These are phyloP conservation scores for Botryotinia calthae DNA, from an alignment of 2,329 filamentous ascomycete species.

Conservation along the genomic window DNA sequence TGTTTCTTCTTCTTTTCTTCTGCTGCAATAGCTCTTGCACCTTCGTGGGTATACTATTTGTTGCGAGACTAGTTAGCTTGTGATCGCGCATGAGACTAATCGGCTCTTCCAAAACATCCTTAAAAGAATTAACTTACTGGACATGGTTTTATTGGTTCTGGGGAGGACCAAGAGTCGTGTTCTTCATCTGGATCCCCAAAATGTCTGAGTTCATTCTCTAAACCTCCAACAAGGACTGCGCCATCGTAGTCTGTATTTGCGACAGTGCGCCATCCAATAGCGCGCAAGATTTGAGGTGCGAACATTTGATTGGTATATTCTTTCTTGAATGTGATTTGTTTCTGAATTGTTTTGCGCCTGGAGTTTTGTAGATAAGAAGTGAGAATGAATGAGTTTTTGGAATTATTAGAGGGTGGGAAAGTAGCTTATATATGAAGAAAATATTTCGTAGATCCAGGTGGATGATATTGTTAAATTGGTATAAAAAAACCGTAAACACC, in stretches of 20 bases:
- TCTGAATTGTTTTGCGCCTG: not conserved
- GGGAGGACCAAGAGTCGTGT: not conserved
- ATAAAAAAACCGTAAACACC: not conserved
- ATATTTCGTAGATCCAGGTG: not conserved
- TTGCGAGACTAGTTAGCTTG: not conserved
- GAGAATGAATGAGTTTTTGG: not conserved
- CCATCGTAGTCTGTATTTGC: constrained; percentile 8
- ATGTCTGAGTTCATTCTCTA: constrained; percentile 9
- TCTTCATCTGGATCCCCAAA: constrained; percentile 12
- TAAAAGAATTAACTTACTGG: not conserved
- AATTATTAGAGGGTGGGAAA: not conserved
- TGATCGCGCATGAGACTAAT: too few species aligned
- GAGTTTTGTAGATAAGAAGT: not conserved
- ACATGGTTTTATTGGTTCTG: not conserved
- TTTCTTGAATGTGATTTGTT: not conserved
- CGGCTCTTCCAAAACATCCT: not conserved
- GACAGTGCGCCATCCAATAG: not conserved
- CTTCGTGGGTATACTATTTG: not conserved
- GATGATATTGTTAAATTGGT: not conserved
- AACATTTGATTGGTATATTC: not conserved
- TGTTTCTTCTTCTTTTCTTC: not conserved
- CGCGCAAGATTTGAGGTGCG: not conserved
- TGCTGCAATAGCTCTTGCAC: constrained; percentile 1
- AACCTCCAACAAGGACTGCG: constrained; percentile 7
- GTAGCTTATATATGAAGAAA: not conserved